Evolutionary conservation across 805 yeast genomes (phyloP).

Genomic region (Cyberlindnera euphorbiae): DNA sequence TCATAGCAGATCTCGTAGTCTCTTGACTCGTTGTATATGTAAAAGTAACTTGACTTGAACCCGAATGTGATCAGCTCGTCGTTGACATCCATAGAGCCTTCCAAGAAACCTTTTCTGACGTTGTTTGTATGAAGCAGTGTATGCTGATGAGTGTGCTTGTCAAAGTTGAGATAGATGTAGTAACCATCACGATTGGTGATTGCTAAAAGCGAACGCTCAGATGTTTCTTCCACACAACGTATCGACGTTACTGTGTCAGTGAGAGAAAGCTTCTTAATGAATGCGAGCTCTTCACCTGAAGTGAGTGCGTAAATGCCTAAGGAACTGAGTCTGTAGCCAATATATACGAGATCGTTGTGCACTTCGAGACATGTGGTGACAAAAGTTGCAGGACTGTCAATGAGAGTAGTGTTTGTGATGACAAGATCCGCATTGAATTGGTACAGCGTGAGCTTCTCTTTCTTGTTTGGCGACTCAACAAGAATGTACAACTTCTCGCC

Average conservation of each 20-base stretch:
- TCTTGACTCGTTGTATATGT: conserved; percentile 75
- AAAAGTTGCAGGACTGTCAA: conserved; percentile 44
- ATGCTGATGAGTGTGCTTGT: conserved; percentile 20
- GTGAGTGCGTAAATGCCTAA: conserved; percentile 48
- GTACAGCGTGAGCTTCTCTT: conserved; percentile 44
- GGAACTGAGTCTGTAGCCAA: conserved; percentile 73
- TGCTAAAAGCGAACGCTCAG: conserved; percentile 26
- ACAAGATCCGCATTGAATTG: conserved; percentile 32
- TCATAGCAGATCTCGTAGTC: conserved; percentile 67
- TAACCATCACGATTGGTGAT: conserved; percentile 66
- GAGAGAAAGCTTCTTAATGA: conserved; percentile 43
- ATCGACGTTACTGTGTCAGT: conserved; percentile 70
- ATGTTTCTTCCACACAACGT: conserved; percentile 30
- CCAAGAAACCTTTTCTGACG: conserved; percentile 71
- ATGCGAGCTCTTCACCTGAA: conserved; percentile 19
- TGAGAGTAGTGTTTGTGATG: conserved; percentile 17
- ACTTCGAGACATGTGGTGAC: conserved; percentile 53
- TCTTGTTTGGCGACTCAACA: conserved; percentile 66
- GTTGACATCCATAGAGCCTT: conserved; percentile 51
- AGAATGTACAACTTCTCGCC: conserved; percentile 34
- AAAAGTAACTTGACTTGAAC: conserved; percentile 74
- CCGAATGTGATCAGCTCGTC: conserved; percentile 66
- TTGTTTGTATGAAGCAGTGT: conserved; percentile 51
- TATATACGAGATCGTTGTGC: conserved; percentile 40
- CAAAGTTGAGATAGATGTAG: conserved; percentile 39